Evolutionary conservation across 352 stramenopile species (phyloP).

Genomic region (Phytophthora tentaculata): DNA sequence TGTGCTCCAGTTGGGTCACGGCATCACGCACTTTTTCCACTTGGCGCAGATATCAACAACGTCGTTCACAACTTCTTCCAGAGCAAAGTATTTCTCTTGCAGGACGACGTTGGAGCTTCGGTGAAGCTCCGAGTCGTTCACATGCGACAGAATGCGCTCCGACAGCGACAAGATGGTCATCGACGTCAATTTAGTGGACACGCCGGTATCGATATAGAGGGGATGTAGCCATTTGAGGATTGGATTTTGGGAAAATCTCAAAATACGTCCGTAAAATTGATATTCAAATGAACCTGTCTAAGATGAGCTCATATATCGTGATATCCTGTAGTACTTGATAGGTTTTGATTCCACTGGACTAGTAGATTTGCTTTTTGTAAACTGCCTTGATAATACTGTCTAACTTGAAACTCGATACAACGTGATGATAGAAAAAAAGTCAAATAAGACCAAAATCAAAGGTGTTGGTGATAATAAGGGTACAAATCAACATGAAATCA

Average conservation of each 20-base stretch:
- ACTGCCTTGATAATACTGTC: no score
- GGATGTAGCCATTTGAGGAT: slow-evolving; percentile 1
- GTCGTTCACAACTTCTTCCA: slow-evolving; percentile 8
- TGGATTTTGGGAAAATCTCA: background rate
- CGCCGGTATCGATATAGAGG: background rate
- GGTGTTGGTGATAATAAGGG: no score
- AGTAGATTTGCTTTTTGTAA: no score
- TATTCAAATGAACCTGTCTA: no score
- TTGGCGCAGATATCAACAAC: background rate
- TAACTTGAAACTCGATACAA: no score
- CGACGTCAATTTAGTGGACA: slow-evolving; percentile 15
- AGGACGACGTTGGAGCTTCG: slow-evolving; percentile 31
- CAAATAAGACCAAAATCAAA: no score
- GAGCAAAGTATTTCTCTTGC: slow-evolving; percentile 9
- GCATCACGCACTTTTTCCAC: slow-evolving; percentile 35
- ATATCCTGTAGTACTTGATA: no score
- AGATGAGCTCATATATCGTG: no score
- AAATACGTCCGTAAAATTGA: no score
- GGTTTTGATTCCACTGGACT: no score
- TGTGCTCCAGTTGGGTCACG: slow-evolving; percentile 32
- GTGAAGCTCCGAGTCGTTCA: slow-evolving; percentile 23
- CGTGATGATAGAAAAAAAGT: no score
- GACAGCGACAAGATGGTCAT: slow-evolving; percentile 28
- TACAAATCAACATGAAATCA: no score
- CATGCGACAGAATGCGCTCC: slow-evolving; percentile 30